Conservation (phyloP, 306 rosid species). For the Malus sieversii region DNA sequence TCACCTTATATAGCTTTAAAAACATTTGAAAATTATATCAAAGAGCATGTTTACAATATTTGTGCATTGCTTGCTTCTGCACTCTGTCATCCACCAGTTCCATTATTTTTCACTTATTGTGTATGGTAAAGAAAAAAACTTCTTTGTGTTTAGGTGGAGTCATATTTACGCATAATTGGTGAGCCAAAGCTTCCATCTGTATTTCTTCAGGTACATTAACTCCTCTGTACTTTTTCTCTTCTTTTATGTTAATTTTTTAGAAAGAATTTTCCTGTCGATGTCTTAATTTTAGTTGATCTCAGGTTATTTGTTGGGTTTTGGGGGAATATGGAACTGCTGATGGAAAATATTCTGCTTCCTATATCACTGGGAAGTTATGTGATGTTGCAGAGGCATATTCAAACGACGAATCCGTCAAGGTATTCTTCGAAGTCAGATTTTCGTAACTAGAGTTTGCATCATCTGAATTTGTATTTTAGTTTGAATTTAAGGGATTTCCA, state of each 20-base stretch:
- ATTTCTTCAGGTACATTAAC: slow-evolving; percentile 71
- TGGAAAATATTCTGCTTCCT: slow-evolving; percentile 74
- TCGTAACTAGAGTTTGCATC: neutral
- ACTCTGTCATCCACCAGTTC: neutral
- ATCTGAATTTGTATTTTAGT: neutral
- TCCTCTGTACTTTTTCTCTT: slow-evolving; percentile 4
- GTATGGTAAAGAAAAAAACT: neutral
- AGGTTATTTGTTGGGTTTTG: slow-evolving; percentile 98
- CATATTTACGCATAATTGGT: slow-evolving; percentile 72
- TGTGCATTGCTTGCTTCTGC: neutral
- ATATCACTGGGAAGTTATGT: slow-evolving; percentile 80
- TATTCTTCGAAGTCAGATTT: slow-evolving; percentile 19
- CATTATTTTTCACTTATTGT: neutral
- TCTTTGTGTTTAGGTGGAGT: slow-evolving; percentile 59
- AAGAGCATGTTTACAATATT: neutral
- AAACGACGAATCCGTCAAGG: slow-evolving; percentile 85
- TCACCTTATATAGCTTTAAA: neutral
- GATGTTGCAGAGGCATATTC: slow-evolving; percentile 94
- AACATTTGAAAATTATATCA: neutral
- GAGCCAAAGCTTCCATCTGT: slow-evolving; percentile 92
- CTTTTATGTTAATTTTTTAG: neutral
- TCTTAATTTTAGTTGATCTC: slow-evolving; percentile 33
- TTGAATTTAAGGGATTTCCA: neutral
- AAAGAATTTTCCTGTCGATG: slow-evolving; percentile 7
- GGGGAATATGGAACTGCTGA: slow-evolving; percentile 95